Conservation (phyloP, 2,329 filamentous ascomycete species). For the Tolypocladium pustulatum region DNA sequence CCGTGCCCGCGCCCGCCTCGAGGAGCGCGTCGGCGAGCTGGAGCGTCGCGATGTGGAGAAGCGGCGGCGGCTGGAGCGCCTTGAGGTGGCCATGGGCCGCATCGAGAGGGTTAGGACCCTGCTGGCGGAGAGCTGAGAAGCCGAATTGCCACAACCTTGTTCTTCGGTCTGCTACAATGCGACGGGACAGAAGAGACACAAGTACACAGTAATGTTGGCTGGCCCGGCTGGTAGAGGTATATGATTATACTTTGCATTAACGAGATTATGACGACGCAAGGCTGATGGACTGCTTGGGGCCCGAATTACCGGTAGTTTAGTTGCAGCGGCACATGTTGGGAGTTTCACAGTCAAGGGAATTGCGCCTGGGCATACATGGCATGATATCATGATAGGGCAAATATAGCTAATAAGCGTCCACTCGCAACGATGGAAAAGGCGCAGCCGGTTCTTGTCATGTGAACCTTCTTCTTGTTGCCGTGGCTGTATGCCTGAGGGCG, state of each 20-base stretch:
- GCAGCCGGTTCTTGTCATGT: background rate
- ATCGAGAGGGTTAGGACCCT: constrained; percentile 61
- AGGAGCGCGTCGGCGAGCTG: constrained; percentile 57
- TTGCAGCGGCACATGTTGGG: background rate
- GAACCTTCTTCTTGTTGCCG: background rate
- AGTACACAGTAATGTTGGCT: background rate
- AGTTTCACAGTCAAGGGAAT: background rate
- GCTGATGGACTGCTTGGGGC: background rate
- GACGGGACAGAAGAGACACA: background rate
- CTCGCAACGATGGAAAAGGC: background rate
- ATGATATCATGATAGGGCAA: background rate
- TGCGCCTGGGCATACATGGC: background rate
- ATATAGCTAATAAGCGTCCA: background rate
- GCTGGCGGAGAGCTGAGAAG: constrained; percentile 26
- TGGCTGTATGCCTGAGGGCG: too few species aligned
- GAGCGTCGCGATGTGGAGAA: constrained; percentile 64
- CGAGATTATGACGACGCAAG: background rate
- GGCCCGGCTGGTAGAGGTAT: background rate
- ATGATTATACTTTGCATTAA: background rate
- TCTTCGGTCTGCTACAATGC: too few species aligned
- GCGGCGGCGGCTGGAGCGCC: constrained; percentile 52
- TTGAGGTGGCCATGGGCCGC: constrained; percentile 60
- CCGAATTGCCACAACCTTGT: background rate
- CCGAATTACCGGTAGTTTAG: background rate
- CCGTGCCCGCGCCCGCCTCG: constrained; percentile 57